These are phyloP conservation scores for Neopestalotiopsis rosae DNA, from an alignment of 2,329 filamentous ascomycete species.

Conservation along the genomic window DNA sequence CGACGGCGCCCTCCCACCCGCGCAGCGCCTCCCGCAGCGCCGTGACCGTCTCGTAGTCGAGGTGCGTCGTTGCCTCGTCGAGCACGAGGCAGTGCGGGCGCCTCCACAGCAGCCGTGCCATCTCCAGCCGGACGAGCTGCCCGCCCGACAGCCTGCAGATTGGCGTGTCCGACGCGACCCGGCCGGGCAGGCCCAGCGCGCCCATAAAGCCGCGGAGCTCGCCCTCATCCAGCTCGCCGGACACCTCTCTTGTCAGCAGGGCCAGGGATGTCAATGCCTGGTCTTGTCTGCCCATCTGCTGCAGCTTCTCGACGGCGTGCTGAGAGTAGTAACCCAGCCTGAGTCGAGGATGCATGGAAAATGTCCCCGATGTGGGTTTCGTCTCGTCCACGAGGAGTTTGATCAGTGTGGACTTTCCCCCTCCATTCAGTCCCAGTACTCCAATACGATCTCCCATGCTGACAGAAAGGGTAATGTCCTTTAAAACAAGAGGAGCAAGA, in stretches of 20 bases:
- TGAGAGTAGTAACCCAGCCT: slow-evolving; percentile 81
- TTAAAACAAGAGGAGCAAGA: slow-evolving; percentile 54
- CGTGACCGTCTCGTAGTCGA: slow-evolving; percentile 81
- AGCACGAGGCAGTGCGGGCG: slow-evolving; percentile 76
- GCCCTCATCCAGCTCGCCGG: slow-evolving; percentile 64
- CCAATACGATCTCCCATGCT: slow-evolving; percentile 77
- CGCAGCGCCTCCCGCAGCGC: slow-evolving; percentile 71
- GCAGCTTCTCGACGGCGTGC: slow-evolving; percentile 74
- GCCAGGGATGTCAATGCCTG: slow-evolving; percentile 67
- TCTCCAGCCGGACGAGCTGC: slow-evolving; percentile 70
- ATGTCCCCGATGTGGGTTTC: slow-evolving; percentile 63
- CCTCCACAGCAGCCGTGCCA: slow-evolving; percentile 72
- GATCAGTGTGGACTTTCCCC: slow-evolving; percentile 81
- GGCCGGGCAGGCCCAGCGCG: slow-evolving; percentile 72
- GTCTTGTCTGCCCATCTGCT: slow-evolving; percentile 53
- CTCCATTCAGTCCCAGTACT: slow-evolving; percentile 79
- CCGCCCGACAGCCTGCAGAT: slow-evolving; percentile 78
- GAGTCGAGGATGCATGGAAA: slow-evolving; percentile 71
- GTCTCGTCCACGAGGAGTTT: slow-evolving; percentile 69
- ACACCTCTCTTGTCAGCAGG: slow-evolving; percentile 62
- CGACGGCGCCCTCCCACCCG: slow-evolving; percentile 73
- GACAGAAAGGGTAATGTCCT: slow-evolving; percentile 70
- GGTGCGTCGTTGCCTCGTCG: slow-evolving; percentile 84
- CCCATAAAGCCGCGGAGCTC: slow-evolving; percentile 70
- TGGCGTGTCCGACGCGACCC: slow-evolving; percentile 75